Base-by-base conservation (phyloP, 305 asterid species). In the Caryopteris hybrid region DNA sequence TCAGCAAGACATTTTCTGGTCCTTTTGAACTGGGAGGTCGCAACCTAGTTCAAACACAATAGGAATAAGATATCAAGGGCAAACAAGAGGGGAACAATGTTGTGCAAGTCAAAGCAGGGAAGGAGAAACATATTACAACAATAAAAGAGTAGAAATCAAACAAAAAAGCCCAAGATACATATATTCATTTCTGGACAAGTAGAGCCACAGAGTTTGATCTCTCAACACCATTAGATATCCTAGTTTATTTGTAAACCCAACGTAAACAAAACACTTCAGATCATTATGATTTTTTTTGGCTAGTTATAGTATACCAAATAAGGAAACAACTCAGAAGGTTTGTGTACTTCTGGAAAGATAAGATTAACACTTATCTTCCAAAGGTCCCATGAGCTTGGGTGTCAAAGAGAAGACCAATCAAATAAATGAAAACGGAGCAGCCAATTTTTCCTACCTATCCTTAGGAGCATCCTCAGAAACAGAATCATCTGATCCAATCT, bases 1-100 rank as follows among this genome's bases (percentile, higher is more conserved):
- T 87, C 80, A 88, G 85, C 83, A 88, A 84, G 65, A 88, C 79
- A 75, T 85, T 89, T 70, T 91, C 97, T 12, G 84, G 82, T 57
- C 81, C 87, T 74, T 81, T 85, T 46, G 82, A 64, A 41, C 78
- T 73, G 69, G 80, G 61, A 23, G 82, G 46, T 48, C 65, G 67
- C 70, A 62, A 69, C 85, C 99, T 88, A 71, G 20, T 64, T 63
- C 68, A 70, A 61, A 43, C 53, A 43, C 53, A 72, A 59, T 10
- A 66, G 20, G n/a, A 69, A 54, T 56, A 70, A 55, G 80, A 68
- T 64, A 31, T 16, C 17, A 61, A 55, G 54, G 50, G 31, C 22
- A 36, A 6, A 66, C 47, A 38, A 55, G 6, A 20, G 43, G 48
- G 12, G 41, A 47, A 12, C 21, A 34, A 16, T 3, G 22, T 11